phyloP scores from a whole-genome alignment of 495 filamentous ascomycete species.

The Daldinia concentrica region DNA sequence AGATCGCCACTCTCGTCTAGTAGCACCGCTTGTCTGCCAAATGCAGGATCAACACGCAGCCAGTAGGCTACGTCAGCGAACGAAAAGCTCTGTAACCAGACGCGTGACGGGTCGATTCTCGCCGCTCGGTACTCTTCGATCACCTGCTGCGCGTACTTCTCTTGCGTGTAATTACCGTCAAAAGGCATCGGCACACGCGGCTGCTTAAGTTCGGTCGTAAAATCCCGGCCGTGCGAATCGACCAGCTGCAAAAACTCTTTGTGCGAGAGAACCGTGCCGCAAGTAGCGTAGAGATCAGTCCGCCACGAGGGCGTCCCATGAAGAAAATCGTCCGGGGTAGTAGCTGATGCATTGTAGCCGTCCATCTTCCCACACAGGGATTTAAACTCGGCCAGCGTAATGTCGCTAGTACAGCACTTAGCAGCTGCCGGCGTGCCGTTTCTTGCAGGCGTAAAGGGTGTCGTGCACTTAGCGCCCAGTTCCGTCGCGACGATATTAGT shows the following conservation, averaged over 20 bases:
- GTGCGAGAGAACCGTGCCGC: conserved; percentile 62
- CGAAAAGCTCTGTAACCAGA: conserved; percentile 69
- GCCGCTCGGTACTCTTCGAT: conserved; percentile 65
- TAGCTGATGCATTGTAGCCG: conserved; percentile 62
- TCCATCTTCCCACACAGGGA: conserved; percentile 71
- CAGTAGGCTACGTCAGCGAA: conserved; percentile 69
- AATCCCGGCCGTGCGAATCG: conserved; percentile 60
- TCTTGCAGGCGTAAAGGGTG: conserved; percentile 62
- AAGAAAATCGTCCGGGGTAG: conserved; percentile 61
- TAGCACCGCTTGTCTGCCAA: conserved; percentile 65
- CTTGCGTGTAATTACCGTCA: conserved; percentile 66
- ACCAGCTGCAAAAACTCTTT: conserved; percentile 64
- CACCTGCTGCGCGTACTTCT: conserved; percentile 65
- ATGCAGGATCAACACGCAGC: conserved; percentile 64
- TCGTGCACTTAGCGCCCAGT: conserved; percentile 68
- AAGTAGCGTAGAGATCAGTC: conserved; percentile 67
- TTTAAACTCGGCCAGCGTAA: conserved; percentile 68
- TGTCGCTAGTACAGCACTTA: conserved; percentile 70
- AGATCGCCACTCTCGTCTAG: conserved; percentile 66
- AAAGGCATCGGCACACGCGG: conserved; percentile 69
- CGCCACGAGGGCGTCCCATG: conserved; percentile 63
- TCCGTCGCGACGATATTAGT: conserved; percentile 69
- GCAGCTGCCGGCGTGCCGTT: conserved; percentile 55
- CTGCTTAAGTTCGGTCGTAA: conserved; percentile 70
- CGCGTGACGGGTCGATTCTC: conserved; percentile 62